Conservation (phyloP, 352 stramenopile species). For the Phytophthora hybrid region DNA sequence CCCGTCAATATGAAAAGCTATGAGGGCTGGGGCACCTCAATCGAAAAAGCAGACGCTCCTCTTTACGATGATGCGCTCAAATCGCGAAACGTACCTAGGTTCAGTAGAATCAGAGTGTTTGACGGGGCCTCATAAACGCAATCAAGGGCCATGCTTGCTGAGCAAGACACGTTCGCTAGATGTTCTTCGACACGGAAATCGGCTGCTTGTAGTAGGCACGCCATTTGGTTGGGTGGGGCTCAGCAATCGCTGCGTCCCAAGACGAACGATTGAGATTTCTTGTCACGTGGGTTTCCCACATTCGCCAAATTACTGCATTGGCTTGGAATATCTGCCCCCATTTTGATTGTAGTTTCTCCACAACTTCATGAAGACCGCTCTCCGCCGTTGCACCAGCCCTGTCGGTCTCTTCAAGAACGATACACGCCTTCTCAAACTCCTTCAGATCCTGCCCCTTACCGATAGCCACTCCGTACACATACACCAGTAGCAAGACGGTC, state of each 20-base stretch:
- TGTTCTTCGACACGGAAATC: not conserved
- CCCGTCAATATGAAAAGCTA: no score
- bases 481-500: not conserved
- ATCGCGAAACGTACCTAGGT: no score
- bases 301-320: not conserved
- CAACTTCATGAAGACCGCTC: not conserved
- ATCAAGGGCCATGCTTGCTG: not conserved
- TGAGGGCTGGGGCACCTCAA: no score
- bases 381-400: not conserved
- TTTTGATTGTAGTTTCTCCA: slow-evolving; percentile 1
- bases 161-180: not conserved
- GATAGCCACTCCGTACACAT: not conserved
- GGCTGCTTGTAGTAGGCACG: not conserved
- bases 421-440: not conserved
- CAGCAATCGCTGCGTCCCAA: not conserved
- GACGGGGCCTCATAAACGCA: no score
- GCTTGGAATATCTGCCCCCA: slow-evolving; percentile 1
- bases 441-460: not conserved
- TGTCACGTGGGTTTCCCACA: slow-evolving; percentile 4
- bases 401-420: not conserved
- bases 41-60: no score
- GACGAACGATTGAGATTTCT: slow-evolving; percentile 3
- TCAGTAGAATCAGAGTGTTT: no score
- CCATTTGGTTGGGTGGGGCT: not conserved
- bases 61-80: no score